Evolutionary conservation across 2,329 filamentous ascomycete species (phyloP), one percentile per base, ranked within the genome.

Genomic region (Colletotrichum falcatum): DNA sequence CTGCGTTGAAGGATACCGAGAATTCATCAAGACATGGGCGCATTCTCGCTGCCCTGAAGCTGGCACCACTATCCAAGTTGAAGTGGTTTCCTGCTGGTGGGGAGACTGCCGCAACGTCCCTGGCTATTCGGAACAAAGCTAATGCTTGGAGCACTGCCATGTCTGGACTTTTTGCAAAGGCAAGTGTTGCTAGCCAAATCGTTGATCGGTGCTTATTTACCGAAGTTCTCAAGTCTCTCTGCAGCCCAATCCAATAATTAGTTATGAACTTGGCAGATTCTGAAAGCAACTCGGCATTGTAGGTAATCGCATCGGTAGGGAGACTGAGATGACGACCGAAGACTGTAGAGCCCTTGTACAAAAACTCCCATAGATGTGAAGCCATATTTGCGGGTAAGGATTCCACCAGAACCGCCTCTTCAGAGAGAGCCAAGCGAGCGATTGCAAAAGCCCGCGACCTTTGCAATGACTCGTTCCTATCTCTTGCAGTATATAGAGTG

Each of bases 111-210:
- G 26, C n/a, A 11, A 54, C 3, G 35, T 20, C 8, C 12, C n/a
- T 7, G 3, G 12, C 20, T 3, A 55, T 56, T 2, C 33, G 33
- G 7, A 74, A 56, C 0, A 53, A 39, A 0, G 70, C 73, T 5
- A 75, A 53, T 1, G 56, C 44, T n/a, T 74, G 74, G 12, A 75
- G 61, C 18, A 73, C 23, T 6, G 37, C 4, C 48, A 63, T 65
- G 26, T 73, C 66, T 2, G 61, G 28, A 0, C 44, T 3, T 2
- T 60, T 4, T 11, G 71, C 44, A 48, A 73, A 77, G 0, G 74
- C 74, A 11, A 77, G 44, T 2, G 74, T 75, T 1, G 73, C 61
- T 0, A 76, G 69, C 69, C 73, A 76, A 8, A 75, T 74, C 61
- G 74, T 66, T 2, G 71, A 8, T 5, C 60, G 46, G 26, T 56